Percentiles rank a stretch among this genome's conserved stretches.
These are phyloP conservation scores for Scheffersomyces insectosa DNA, from an alignment of 1,139 yeast species.

Conservation along the genomic window DNA sequence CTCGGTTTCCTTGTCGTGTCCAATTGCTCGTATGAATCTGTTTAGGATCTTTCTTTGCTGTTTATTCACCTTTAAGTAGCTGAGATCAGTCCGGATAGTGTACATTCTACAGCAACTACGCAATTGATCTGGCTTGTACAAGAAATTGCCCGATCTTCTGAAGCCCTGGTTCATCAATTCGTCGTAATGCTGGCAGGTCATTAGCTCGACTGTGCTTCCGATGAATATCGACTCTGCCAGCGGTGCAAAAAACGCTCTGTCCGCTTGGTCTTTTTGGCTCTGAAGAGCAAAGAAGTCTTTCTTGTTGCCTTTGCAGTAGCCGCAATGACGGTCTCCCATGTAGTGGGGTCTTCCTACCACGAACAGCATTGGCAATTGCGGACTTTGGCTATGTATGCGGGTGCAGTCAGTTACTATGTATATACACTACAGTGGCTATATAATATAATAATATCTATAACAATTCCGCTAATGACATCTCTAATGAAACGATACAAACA, in stretches of 20 bases:
- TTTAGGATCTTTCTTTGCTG: constrained; percentile 69
- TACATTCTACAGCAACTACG: constrained; percentile 81
- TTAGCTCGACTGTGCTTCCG: constrained; percentile 50
- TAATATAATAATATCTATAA: too few relatives aligned
- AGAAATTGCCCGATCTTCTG: constrained; percentile 73
- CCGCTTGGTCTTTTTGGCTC: constrained; percentile 13
- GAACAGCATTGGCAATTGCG: not conserved
- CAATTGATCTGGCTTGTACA: constrained; percentile 73
- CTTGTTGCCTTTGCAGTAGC: constrained; percentile 62
- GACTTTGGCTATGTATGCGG: too few relatives aligned
- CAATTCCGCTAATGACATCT: too few relatives aligned
- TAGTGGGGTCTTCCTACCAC: not conserved
- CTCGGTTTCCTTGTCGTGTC: constrained; percentile 13
- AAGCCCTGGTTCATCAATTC: constrained; percentile 67
- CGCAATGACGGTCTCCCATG: constrained; percentile 38
- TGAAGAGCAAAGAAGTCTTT: constrained; percentile 38
- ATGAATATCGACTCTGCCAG: constrained; percentile 36
- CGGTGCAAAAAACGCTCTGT: constrained; percentile 4
- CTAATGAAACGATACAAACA: too few relatives aligned
- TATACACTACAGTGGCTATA: too few relatives aligned
- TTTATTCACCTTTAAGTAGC: constrained; percentile 51
- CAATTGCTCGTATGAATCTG: constrained; percentile 53
- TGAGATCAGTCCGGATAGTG: constrained; percentile 67
- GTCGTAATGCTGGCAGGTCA: constrained; percentile 60
- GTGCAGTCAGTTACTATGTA: too few relatives aligned